Percentiles rank a stretch among this genome's conserved stretches.
Evolutionary conservation across 805 yeast genomes (phyloP).

Genomic region (Pichia sporocuriosa): DNA sequence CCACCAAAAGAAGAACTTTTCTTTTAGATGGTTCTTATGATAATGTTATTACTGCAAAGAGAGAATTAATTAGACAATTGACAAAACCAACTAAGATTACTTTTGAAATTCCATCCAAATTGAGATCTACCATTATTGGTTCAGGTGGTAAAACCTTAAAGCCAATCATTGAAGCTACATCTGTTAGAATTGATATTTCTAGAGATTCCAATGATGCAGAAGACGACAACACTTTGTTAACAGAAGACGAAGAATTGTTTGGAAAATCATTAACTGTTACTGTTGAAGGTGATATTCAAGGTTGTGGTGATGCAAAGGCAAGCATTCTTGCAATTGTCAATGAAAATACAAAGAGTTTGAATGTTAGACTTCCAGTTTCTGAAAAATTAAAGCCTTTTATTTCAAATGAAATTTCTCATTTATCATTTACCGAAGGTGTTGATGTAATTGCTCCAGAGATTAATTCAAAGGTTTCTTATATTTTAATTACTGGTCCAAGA

Average conservation of each 20-base stretch:
- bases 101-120: slow-evolving; percentile 66
- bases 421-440: slow-evolving; percentile 21
- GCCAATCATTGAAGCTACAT: slow-evolving; percentile 65
- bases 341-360: slow-evolving; percentile 59
- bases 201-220: slow-evolving; percentile 17
- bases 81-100: slow-evolving; percentile 62
- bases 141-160: slow-evolving; percentile 76
- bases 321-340: slow-evolving; percentile 67
- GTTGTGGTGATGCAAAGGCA: slow-evolving; percentile 66
- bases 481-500: slow-evolving; percentile 65
- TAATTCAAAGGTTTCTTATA: slow-evolving; percentile 33
- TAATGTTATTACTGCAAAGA: slow-evolving; percentile 61
- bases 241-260: slow-evolving; percentile 49
- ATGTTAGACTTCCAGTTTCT: slow-evolving; percentile 42
- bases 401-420: slow-evolving; percentile 25
- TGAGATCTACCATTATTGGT: slow-evolving; percentile 79
- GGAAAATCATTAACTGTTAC: slow-evolving; percentile 55
- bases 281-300: slow-evolving; percentile 79
- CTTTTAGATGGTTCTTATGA: slow-evolving; percentile 69
- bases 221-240: slow-evolving; percentile 13
- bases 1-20: slow-evolving; percentile 73
- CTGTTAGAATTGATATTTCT: slow-evolving; percentile 66
- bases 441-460: slow-evolving; percentile 26
- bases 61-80: slow-evolving; percentile 67
- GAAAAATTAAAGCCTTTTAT: slow-evolving; percentile 40